Evolutionary conservation across 345 rosid species (phyloP).

Genomic region (Trapa incisa): DNA sequence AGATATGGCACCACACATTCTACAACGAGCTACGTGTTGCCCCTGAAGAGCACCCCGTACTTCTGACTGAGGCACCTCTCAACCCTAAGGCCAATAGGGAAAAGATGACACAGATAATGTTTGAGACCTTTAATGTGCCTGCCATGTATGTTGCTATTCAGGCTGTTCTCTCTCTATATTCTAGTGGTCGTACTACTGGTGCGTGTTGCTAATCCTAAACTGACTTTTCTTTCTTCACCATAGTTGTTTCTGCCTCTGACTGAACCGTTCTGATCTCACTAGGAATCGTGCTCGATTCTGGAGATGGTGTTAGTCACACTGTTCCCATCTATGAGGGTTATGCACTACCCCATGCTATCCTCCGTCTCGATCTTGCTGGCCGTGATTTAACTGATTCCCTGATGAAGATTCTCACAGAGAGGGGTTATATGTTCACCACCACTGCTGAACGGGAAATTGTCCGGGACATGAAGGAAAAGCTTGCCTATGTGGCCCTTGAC

Average conservation of each 20-base stretch:
- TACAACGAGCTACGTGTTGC: conserved; percentile 28
- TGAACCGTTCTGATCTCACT: neutral
- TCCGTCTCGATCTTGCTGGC: neutral
- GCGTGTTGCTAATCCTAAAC: neutral
- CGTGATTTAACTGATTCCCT: conserved; percentile 30
- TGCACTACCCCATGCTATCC: no score
- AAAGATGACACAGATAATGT: conserved; percentile 16
- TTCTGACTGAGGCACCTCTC: conserved; percentile 39
- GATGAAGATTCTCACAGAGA: conserved; percentile 33
- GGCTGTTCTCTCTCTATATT: conserved; percentile 13
- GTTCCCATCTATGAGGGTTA: no score
- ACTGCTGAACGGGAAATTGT: conserved; percentile 38
- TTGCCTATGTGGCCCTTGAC: no score
- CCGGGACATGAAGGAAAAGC: conserved; percentile 27
- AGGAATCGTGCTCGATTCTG: conserved; percentile 6
- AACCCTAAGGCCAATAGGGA: conserved; percentile 41
- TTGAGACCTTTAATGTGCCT: no score
- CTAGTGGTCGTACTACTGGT: conserved; percentile 43
- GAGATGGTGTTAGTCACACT: no score
- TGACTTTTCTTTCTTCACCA: neutral
- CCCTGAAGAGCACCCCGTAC: conserved; percentile 38
- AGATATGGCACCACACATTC: no score
- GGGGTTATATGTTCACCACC: conserved; percentile 36
- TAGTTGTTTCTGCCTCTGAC: neutral
- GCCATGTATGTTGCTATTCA: no score